Percentiles rank a stretch among this genome's conserved stretches.
phyloP scores from a whole-genome alignment of 495 filamentous ascomycete species.

The Schizothecium vesticola region DNA sequence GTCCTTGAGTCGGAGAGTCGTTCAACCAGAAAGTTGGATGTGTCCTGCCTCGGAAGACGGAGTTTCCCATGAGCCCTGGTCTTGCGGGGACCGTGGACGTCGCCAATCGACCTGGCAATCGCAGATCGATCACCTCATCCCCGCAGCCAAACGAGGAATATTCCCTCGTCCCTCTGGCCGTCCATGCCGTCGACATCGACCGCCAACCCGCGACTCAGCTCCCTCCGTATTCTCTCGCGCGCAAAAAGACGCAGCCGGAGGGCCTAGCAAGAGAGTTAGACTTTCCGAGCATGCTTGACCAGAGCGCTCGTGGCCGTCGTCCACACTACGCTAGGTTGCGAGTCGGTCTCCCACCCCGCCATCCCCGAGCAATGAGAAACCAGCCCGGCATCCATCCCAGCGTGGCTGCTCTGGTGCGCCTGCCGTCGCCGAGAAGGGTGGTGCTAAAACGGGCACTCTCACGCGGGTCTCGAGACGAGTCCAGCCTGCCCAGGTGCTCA shows the following conservation, averaged over 20 bases:
- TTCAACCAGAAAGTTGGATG: not conserved
- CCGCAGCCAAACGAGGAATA: not conserved
- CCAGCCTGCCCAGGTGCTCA: not conserved
- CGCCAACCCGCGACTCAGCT: not conserved
- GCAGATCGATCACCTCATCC: not conserved
- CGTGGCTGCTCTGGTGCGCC: conserved; percentile 14
- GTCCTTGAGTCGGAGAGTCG: no score
- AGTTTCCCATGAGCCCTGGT: not conserved
- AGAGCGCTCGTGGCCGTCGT: not conserved
- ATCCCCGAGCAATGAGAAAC: conserved; percentile 17
- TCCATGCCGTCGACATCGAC: not conserved
- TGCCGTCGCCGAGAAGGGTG: not conserved
- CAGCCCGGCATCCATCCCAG: not conserved
- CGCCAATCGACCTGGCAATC: not conserved
- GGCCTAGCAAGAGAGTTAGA: not conserved
- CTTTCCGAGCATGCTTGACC: not conserved
- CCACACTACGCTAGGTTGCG: not conserved
- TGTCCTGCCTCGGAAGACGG: not conserved
- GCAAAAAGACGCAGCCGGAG: not conserved
- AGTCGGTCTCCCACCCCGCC: conserved; percentile 15
- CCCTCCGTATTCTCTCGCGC: not conserved
- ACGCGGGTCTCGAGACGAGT: conserved; percentile 8
- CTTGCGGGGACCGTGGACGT: not conserved
- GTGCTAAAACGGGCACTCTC: conserved; percentile 18
- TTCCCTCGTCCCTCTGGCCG: not conserved